These are phyloP conservation scores for Microsporum audouinii DNA, from an alignment of 2,329 filamentous ascomycete species.

Conservation along the genomic window DNA sequence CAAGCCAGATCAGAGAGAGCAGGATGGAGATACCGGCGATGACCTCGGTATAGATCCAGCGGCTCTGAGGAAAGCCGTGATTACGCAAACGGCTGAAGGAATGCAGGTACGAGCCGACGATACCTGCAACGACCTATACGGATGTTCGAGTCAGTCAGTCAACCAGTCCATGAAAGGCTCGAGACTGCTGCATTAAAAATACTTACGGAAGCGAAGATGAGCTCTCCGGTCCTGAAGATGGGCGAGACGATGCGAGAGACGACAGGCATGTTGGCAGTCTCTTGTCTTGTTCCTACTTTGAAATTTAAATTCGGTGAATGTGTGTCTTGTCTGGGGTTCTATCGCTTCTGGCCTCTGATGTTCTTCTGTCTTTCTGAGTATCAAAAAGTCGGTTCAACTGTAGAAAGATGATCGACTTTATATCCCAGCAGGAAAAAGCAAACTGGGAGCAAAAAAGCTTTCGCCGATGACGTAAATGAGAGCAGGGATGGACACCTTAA, in stretches of 20 bases:
- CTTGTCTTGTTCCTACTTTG: background rate
- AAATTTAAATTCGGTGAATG: background rate
- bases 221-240: conserved; percentile 49
- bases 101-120: conserved; percentile 57
- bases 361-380: background rate
- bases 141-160: background rate
- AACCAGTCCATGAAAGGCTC: background rate
- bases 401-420: background rate
- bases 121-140: conserved; percentile 48
- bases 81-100: conserved; percentile 32
- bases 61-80: conserved; percentile 44
- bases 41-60: conserved; percentile 65
- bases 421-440: background rate
- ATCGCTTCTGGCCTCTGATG: no score
- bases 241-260: conserved; percentile 46
- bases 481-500: background rate
- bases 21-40: conserved; percentile 59
- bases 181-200: background rate
- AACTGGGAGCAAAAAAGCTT: background rate
- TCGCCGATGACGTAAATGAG: background rate
- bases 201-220: conserved; percentile 57
- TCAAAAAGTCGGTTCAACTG: no score
- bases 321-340: no score
- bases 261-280: conserved; percentile 33
- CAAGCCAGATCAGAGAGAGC: conserved; percentile 58